Evolutionary conservation across 352 stramenopile genomes (phyloP).

Genomic region (Globisporangium abappressorium): DNA sequence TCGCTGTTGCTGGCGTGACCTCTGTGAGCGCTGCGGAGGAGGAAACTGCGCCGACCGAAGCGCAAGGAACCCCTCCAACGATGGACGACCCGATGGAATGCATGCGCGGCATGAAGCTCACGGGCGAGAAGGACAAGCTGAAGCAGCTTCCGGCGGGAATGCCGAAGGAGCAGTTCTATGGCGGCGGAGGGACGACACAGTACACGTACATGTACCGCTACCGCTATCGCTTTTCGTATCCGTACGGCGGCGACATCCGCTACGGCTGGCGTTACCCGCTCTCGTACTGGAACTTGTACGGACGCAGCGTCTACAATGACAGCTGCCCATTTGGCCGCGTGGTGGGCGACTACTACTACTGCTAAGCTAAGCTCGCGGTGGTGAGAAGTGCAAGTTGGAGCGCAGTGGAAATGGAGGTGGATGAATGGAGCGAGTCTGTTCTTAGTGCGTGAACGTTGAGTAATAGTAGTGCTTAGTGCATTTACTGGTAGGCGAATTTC

Average conservation of each 20-base stretch:
- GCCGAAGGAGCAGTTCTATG: neutral
- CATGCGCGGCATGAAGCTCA: conserved; percentile 4
- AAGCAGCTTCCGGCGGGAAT: neutral
- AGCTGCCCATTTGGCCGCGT: neutral
- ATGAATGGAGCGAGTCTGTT: too few species aligned
- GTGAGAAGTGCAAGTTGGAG: neutral
- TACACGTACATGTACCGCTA: conserved; percentile 3
- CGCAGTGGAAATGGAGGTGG: too few species aligned
- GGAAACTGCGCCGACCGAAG: neutral
- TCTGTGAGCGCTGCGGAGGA: neutral
- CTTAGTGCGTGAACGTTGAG: too few species aligned
- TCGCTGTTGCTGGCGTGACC: neutral
- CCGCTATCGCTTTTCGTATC: conserved; percentile 7
- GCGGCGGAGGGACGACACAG: neutral
- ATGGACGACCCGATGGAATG: neutral
- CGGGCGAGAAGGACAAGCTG: neutral
- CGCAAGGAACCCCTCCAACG: neutral
- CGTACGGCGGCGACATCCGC: conserved; percentile 4
- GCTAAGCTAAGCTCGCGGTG: neutral
- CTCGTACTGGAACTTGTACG: conserved; percentile 30
- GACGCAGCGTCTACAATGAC: conserved; percentile 15
- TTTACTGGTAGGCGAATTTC: too few species aligned
- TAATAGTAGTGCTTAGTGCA: too few species aligned
- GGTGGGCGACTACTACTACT: conserved; percentile 7
- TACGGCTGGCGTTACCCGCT: conserved; percentile 28